Evolutionary conservation across 1,139 yeast species (phyloP), one percentile per base, ranked within the genome.

Genomic region (Spencermartinsiella ligniputridi): DNA sequence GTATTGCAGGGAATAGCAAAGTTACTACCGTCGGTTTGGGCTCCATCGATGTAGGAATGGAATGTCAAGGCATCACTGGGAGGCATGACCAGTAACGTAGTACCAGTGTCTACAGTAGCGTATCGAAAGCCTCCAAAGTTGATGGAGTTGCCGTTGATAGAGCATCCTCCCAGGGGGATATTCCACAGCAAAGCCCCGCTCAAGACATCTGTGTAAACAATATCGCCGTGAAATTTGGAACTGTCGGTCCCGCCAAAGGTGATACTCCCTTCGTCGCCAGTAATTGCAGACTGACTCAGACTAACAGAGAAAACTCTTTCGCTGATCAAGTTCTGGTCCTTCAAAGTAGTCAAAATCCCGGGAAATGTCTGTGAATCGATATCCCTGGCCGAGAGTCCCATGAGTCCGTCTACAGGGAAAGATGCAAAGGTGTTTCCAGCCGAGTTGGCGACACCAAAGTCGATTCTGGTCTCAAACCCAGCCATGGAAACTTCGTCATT

Each of bases 51-150:
- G 55, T 69, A 78, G 12, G 75, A 56, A 56, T 81, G 87, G 12
- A 81, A 47, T 20, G 51, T 62, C 35, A 70, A 54, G 1, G 87
- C 86, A 55, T 81, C 86, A 17, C 61, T 63, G n/a, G 72, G 63
- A 2, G 85, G 80, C 41, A 79, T 62, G 4, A 78, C 77, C 20
- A 81, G 62, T 2, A 83, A 75, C 0, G 87, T 81, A 1, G 87
- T 80, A 15, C 87, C 88, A 11, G 85, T 78, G 56, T 81, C 89
- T 21, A 81, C 67, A 36, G 81, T 69, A 3, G 79, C 81, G 3
- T 65, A 57, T 59, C 80, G 67, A 8, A 52, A 17, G 0, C 60
- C 61, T 41, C 56, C 55, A 46, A 73, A 71, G 3, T 55, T 51
- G n/a, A 71, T 63, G 27, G 52, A 48, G 21, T 57, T 53, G 3